Evolutionary conservation across 2,329 filamentous ascomycete genomes (phyloP), one percentile per base, ranked within the genome.

Genomic region (Colletotrichum sp.): DNA sequence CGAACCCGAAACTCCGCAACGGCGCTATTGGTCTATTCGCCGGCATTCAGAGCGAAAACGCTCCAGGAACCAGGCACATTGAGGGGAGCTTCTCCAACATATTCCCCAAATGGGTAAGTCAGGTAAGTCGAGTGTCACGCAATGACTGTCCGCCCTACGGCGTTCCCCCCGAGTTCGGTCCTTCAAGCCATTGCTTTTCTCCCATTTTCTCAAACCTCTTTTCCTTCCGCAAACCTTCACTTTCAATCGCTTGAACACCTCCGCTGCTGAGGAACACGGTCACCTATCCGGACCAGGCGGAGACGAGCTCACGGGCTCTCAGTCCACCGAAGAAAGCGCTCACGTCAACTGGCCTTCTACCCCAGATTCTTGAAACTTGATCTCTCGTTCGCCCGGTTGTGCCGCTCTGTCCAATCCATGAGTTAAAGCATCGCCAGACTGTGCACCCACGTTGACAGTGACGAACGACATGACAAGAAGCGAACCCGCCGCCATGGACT

Each of bases 401-500:
- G 59, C 62, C 59, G 59, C 38, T 55, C 64, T 30, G 69, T 67
- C 65, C 68, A 70, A 52, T 52, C 43, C 43, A 21, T 61, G 59
- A 63, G 56, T 69, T 73, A 36, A 64, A 64, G 69, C 73, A 73
- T 73, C 69, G 48, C 62, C 34, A 70, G 71, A 21, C 71, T 52
- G 72, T 74, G 72, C 72, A 74, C 72, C 43, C 61, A 30, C 30
- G 21, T 36, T 36, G 18, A 34, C 65, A 28, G 32, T 34, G 56
- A 69, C 52, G 55, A 61, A 43, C 66, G 68, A 56, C 68, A 55
- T 52, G 69, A 52, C 62, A 9, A 73, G 10, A 18, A 52, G 34
- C 32, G 58, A 64, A 64, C 69, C 69, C 69, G 69, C 63, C 69
- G n/a, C 70, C 69, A 73, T 75, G 73, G 73, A 59, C 48, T 36